Base-by-base conservation (phyloP, 163 green algal species). In the Scenedesmus sp. region DNA sequence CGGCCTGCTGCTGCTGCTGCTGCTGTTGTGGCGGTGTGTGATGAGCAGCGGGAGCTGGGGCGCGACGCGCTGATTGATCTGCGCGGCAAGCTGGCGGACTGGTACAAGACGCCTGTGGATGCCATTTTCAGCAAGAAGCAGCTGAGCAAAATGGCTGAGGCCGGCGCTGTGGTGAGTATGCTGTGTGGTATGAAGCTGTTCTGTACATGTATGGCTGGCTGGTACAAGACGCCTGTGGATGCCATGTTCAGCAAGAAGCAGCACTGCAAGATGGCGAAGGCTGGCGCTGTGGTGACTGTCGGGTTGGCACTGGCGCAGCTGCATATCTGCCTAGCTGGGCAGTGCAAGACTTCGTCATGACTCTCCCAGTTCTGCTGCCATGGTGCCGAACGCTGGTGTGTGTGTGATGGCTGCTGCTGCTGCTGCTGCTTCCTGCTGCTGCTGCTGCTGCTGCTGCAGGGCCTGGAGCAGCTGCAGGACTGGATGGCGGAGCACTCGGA, bases 11-110 rank as follows among this genome's bases (percentile, higher is more conserved):
- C 81, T 60, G 81, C 81, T 34, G 81, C 10, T 60, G 81, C 81
- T 46, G 81, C 74, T 18, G 74, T 46, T 15, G 74, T 46, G 23
- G 74, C 74, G 23, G 74, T 86, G 54, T 16, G 18, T 86, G 81
- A 59, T 46, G 81, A 34, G 4, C 81, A 86, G 81, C 5, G 23
- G 15, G 81, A 60, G 34, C 52, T 64, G 52, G 34, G 52, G 81
- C 46, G 46, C 54, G 81, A 86, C 52, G 81, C 81, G 81, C 81
- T 86, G 52, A 86, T 86, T 46, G 81, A 64, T 18, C 54, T 86
- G 81, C 81, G 81, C 55, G 52, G 3, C 15, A 64, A 62, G 81
- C 55, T 86, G 52, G 34, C 34, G n/a, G 81, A 86, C 81, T 60
- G 54, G 52, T 60, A 86, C 81, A 60, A 60, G 52, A 64, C 57